A percentile compares a stretch with the other conserved stretches of the same genome.
Evolutionary conservation across 2,329 filamentous ascomycete species (phyloP).

Genomic region (Aspergillus awamori): DNA sequence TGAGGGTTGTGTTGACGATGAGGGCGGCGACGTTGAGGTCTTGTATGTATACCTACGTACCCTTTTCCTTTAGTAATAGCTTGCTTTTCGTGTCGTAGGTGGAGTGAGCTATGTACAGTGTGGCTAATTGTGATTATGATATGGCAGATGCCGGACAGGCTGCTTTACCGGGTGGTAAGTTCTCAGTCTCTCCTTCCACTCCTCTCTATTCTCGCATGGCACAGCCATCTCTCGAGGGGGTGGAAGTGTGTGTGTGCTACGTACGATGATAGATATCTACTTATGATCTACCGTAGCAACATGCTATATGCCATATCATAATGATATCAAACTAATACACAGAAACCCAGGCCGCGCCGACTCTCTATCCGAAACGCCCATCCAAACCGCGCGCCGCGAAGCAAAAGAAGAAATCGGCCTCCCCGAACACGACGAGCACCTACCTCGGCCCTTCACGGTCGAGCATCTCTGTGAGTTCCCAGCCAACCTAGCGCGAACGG

Average conservation of each 20-base stretch:
- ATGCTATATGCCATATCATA: too few relatives aligned
- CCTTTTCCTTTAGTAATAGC: background rate
- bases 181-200: background rate
- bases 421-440: conserved; percentile 67
- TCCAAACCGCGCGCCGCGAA: conserved; percentile 84
- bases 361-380: conserved; percentile 58
- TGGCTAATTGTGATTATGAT: background rate
- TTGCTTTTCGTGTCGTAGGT: background rate
- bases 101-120: background rate
- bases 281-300: too few relatives aligned
- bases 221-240: background rate
- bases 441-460: conserved; percentile 77
- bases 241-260: background rate
- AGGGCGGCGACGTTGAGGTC: conserved; percentile 61
- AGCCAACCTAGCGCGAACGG: conserved; percentile 71
- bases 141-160: conserved; percentile 72
- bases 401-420: conserved; percentile 93
- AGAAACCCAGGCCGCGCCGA: conserved; percentile 53
- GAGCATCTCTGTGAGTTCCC: conserved; percentile 88
- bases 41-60: conserved; percentile 45
- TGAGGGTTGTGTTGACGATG: conserved; percentile 68
- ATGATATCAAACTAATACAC: background rate
- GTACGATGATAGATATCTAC: background rate
- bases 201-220: background rate
- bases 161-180: conserved; percentile 80